Percentiles rank a stretch among this genome's conserved stretches.
Evolutionary conservation across 257 asterid genomes (phyloP).

Genomic region (Eustoma russellianum): DNA sequence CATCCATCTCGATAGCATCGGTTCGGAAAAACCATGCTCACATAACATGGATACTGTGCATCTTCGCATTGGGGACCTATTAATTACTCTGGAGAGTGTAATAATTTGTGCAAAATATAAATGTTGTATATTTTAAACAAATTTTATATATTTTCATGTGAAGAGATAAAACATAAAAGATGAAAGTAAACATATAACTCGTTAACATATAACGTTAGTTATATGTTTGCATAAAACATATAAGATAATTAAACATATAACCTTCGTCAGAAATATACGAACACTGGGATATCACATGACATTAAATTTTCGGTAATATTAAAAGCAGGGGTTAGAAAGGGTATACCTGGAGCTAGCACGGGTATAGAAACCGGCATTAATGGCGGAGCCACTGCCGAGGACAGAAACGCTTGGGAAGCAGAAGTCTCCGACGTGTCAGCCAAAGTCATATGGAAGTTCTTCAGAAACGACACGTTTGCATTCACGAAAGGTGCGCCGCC

Average conservation of each 20-base stretch:
- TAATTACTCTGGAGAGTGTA: no score
- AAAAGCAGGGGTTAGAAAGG: neutral
- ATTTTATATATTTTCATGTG: neutral
- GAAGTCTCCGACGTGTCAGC: slow-evolving; percentile 77
- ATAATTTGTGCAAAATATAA: no score
- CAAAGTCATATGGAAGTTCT: slow-evolving; percentile 64
- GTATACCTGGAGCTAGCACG: slow-evolving; percentile 82
- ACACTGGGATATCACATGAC: neutral
- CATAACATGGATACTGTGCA: no score
- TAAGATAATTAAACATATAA: no score
- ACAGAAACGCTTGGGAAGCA: slow-evolving; percentile 77
- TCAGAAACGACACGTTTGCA: slow-evolving; percentile 69
- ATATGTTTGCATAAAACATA: no score
- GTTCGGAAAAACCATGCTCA: no score
- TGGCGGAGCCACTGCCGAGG: slow-evolving; percentile 87
- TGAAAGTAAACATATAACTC: no score
- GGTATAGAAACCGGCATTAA: slow-evolving; percentile 93
- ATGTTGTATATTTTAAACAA: no score
- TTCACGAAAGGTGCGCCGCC: slow-evolving; percentile 90
- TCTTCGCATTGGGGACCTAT: no score
- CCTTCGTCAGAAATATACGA: no score
- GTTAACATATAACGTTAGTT: no score
- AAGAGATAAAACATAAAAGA: neutral
- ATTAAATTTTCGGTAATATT: neutral
- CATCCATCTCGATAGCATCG: no score